Conservation (phyloP, 1,284 basidiomycete species). For the Sparassis latifolia region DNA sequence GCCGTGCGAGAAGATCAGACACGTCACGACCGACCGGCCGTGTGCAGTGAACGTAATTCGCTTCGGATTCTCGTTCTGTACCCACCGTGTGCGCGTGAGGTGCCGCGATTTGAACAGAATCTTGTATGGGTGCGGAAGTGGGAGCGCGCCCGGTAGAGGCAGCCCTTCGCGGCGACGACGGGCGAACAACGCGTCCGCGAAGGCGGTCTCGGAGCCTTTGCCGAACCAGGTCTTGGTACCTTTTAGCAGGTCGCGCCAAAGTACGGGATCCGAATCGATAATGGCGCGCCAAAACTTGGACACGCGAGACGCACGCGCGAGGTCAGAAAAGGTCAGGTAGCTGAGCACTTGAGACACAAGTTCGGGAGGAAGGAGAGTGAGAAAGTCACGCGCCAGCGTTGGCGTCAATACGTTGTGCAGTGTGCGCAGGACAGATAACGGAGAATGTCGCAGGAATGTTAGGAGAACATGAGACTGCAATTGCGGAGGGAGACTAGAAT, state of each 20-base stretch:
- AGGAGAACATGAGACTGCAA: conserved; percentile 83
- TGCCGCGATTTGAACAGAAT: conserved; percentile 81
- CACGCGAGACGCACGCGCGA: conserved; percentile 76
- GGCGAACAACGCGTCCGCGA: conserved; percentile 55
- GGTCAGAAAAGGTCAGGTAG: conserved; percentile 68
- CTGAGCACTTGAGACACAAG: conserved; percentile 77
- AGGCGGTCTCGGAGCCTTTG: conserved; percentile 66
- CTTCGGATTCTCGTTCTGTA: conserved; percentile 63
- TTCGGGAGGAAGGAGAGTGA: conserved; percentile 80
- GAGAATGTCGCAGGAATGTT: conserved; percentile 77
- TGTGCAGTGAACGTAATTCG: conserved; percentile 82
- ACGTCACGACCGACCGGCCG: conserved; percentile 87
- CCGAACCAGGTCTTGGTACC: conserved; percentile 82
- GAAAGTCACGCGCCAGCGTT: conserved; percentile 81
- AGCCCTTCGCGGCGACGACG: conserved; percentile 43
- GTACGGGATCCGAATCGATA: conserved; percentile 77
- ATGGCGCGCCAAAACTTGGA: conserved; percentile 77
- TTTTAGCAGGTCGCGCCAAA: conserved; percentile 80
- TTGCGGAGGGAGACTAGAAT: conserved; percentile 60
- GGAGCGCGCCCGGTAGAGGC: conserved; percentile 40
- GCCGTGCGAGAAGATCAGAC: conserved; percentile 86
- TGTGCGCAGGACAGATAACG: conserved; percentile 76
- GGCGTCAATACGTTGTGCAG: conserved; percentile 80
- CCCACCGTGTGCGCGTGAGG: conserved; percentile 73
- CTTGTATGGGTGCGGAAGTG: conserved; percentile 78